phyloP scores from a whole-genome alignment of 1,284 basidiomycete genomes.

The Cryptococcus sp. region DNA sequence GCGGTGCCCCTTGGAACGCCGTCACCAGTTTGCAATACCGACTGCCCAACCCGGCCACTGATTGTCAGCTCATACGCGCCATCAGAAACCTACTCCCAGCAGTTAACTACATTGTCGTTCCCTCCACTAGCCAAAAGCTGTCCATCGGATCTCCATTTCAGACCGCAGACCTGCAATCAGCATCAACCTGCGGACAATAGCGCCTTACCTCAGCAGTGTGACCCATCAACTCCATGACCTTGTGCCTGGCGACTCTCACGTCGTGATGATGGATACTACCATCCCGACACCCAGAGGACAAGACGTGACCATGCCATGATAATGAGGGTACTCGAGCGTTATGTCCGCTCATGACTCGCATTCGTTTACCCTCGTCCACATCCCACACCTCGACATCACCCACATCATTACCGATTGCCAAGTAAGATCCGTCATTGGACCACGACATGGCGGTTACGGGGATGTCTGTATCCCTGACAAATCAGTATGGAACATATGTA shows the following conservation, averaged over 20 bases:
- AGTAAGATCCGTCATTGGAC: conserved; percentile 46
- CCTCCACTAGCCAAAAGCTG: conserved; percentile 89
- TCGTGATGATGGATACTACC: conserved; percentile 94
- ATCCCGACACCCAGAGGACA: conserved; percentile 83
- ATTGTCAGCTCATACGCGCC: not conserved
- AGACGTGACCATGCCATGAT: conserved; percentile 78
- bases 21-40: conserved; percentile 40
- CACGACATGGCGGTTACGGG: conserved; percentile 27
- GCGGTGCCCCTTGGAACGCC: conserved; percentile 60
- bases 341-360: conserved; percentile 84
- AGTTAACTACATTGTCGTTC: conserved; percentile 94
- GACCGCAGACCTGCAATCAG: conserved; percentile 36
- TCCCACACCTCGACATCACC: conserved; percentile 98
- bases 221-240: conserved; percentile 80
- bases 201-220: conserved; percentile 86
- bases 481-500: conserved; percentile 55
- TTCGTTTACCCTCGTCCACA: conserved; percentile 68
- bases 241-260: conserved; percentile 78
- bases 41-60: conserved; percentile 56
- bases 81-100: conserved; percentile 66
- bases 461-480: conserved; percentile 49
- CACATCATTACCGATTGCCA: conserved; percentile 77
- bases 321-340: conserved; percentile 70
- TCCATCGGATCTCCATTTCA: conserved; percentile 70
- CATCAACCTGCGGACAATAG: not conserved